Evolutionary conservation across 2,329 filamentous ascomycete genomes (phyloP).

Genomic region (Microdochium nivale): DNA sequence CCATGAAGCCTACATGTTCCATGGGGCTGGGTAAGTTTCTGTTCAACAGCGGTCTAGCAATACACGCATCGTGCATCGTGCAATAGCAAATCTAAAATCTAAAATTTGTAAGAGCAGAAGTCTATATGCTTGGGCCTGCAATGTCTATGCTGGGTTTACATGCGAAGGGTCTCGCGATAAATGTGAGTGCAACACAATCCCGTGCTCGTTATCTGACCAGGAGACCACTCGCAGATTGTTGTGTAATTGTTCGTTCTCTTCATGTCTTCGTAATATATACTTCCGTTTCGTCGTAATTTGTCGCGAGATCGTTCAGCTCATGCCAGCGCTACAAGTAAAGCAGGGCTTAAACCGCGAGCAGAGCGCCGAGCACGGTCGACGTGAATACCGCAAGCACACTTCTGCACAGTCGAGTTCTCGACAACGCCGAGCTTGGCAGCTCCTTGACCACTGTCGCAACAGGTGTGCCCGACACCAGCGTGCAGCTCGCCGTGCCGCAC

Average conservation of each 20-base stretch:
- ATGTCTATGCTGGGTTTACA: no score
- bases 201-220: neutral
- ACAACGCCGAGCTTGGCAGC: slow-evolving; percentile 22
- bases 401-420: neutral
- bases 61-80: no score
- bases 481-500: slow-evolving; percentile 68
- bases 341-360: neutral
- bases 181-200: neutral
- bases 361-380: neutral
- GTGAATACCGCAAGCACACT: neutral
- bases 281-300: neutral
- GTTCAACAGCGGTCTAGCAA: no score
- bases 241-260: neutral
- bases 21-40: no score
- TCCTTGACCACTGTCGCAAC: slow-evolving; percentile 51
- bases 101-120: no score
- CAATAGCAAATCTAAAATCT: no score
- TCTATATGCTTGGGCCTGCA: no score
- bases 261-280: neutral
- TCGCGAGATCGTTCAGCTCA: neutral
- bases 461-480: slow-evolving; percentile 39
- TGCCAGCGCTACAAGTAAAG: neutral
- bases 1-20: no score
- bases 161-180: no score
- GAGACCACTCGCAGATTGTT: neutral